Conservation (phyloP, 2,329 filamentous ascomycete genomes). For the Xylariaceae sp. region DNA sequence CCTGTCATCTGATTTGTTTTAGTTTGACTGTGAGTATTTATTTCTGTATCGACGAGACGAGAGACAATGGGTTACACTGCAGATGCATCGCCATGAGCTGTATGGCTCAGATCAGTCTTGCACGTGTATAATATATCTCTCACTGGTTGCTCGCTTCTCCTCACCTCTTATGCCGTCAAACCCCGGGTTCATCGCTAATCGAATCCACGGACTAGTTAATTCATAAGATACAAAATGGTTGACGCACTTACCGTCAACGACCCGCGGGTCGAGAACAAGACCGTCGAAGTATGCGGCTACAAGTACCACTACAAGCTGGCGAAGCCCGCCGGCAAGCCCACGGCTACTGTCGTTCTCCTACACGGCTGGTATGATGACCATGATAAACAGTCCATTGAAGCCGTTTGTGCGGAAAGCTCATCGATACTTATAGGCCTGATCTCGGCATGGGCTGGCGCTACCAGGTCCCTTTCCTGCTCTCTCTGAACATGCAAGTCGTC, state of each 20-base stretch:
- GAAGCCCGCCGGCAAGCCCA: constrained; percentile 41
- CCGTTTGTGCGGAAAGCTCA: constrained; percentile 2
- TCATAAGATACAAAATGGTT: constrained; percentile 29
- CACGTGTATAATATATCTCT: too few relatives aligned
- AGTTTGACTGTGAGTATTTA: too few relatives aligned
- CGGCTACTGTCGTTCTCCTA: constrained; percentile 45
- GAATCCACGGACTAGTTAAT: neutral
- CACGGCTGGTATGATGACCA: constrained; percentile 30
- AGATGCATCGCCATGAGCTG: too few relatives aligned
- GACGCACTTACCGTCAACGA: constrained; percentile 64
- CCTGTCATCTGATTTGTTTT: too few relatives aligned
- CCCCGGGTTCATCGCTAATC: constrained; percentile 3
- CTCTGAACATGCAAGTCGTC: constrained; percentile 71
- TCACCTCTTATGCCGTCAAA: neutral
- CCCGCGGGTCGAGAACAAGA: constrained; percentile 59
- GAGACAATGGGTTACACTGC: too few relatives aligned
- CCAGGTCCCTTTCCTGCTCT: constrained; percentile 72
- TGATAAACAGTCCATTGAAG: neutral
- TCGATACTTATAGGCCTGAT: constrained; percentile 69
- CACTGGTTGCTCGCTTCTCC: too few relatives aligned
- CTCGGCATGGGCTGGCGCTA: constrained; percentile 80
- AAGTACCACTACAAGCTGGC: constrained; percentile 63
- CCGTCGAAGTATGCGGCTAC: constrained; percentile 58
- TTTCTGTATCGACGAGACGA: too few relatives aligned
- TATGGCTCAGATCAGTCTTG: too few relatives aligned